Conservation (phyloP, 305 asterid species). For the Plantago lanceolata region DNA sequence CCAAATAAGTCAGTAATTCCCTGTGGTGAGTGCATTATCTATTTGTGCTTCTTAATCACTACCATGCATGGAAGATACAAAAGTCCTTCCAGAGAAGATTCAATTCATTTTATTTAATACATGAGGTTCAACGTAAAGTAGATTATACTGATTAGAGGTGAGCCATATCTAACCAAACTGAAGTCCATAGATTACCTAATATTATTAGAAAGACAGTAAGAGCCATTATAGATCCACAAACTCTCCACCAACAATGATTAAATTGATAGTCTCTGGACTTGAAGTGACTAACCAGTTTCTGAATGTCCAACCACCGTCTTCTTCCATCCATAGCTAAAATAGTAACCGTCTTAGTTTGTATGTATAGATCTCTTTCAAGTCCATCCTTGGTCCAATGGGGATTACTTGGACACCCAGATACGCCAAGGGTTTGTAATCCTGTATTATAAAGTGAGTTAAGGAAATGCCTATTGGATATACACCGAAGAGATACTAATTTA, state of each 20-base stretch:
- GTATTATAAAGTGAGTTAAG: conserved; percentile 29
- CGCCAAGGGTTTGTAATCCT: conserved; percentile 40
- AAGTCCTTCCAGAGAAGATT: conserved; percentile 14
- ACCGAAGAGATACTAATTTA: not conserved
- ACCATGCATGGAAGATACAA: conserved; percentile 15
- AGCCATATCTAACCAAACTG: conserved; percentile 3
- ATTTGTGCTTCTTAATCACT: conserved; percentile 5
- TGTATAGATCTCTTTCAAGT: conserved; percentile 80
- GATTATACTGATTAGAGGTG: conserved; percentile 9
- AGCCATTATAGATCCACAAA: conserved; percentile 11
- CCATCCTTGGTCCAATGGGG: conserved; percentile 78
- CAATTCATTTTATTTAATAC: conserved; percentile 10
- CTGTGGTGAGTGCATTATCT: conserved; percentile 14
- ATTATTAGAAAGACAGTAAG: conserved; percentile 9
- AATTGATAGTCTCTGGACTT: conserved; percentile 23
- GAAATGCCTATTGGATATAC: conserved; percentile 17
- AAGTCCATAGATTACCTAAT: not conserved
- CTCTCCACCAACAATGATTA: conserved; percentile 10
- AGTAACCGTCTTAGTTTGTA: conserved; percentile 67
- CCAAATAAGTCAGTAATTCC: conserved; percentile 27
- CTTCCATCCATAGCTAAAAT: conserved; percentile 98
- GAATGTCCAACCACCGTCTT: conserved; percentile 96
- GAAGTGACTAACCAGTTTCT: conserved; percentile 66
- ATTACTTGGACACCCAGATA: conserved; percentile 60
- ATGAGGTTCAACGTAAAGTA: conserved; percentile 5